Evolutionary conservation across 2,329 filamentous ascomycete genomes (phyloP), one percentile per base, ranked within the genome.

Genomic region (Aspergillus niger): DNA sequence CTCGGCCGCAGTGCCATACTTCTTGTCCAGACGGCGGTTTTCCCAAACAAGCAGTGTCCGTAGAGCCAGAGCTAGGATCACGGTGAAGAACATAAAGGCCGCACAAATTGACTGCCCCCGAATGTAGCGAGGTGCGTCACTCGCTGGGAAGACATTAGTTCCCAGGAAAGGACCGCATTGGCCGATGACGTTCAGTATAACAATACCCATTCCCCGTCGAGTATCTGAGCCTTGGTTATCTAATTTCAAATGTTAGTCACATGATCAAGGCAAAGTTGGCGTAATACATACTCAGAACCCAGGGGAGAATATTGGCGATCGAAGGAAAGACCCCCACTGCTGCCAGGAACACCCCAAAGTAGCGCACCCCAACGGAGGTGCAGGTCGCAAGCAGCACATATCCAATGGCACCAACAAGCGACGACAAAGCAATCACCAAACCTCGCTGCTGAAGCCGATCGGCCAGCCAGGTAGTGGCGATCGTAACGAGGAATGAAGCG

Each of bases 141-240:
- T 70, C 13, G 73, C 68, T 0, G 87, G 87, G 65, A 89, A 91
- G 8, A 89, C 67, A 50, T 86, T 82, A 2, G 87, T 89, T 3
- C 87, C 88, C 5, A 89, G 72, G 13, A 89, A 74, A 2, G 87
- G 86, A 0, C 86, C 86, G 62, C 84, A 83, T 70, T 89, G 89
- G 0, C 88, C 89, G 44, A 91, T 79, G 65, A 89, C 76, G 68
- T 90, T 89, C 51, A 88, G 77, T n/a, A 91, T 81, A 8, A 88
- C 85, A 55, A 91, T 88, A 3, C 83, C 83, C 2, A 84, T 83
- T 4, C 89, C 89, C 2, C 88, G 83, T 51, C 89, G 86, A 2
- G 87, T 88, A 69, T 89, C 87, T 39, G 80, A 85, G 13, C 88
- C 88, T 72, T 90, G 87, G 70, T 91, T 91, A 71, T 90, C 87